These are phyloP conservation scores for Ogataea kodamae DNA, from an alignment of 805 yeast genomes.

Conservation along the genomic window DNA sequence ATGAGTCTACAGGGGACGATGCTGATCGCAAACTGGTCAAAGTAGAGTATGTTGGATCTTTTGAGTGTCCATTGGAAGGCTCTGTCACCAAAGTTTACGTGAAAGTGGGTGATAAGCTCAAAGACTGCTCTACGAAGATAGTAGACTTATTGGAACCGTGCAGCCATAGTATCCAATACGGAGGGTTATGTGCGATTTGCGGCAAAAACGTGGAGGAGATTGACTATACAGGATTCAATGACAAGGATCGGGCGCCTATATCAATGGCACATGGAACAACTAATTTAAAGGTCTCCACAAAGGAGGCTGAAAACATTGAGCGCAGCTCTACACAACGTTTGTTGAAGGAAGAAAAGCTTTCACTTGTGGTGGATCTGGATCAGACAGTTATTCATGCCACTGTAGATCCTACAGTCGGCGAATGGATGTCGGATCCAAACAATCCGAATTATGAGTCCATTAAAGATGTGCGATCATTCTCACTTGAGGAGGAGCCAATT, in stretches of 20 bases:
- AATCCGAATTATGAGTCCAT: conserved; percentile 85
- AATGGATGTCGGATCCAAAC: conserved; percentile 84
- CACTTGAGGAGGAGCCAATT: conserved; percentile 70
- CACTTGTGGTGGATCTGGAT: conserved; percentile 92
- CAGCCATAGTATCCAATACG: conserved; percentile 87
- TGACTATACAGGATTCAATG: conserved; percentile 70
- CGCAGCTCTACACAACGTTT: conserved; percentile 59
- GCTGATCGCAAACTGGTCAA: conserved; percentile 41
- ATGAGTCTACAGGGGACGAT: conserved; percentile 33
- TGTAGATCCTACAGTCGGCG: conserved; percentile 95
- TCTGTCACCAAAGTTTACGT: conserved; percentile 49
- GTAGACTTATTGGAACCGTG: conserved; percentile 75
- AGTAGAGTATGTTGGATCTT: conserved; percentile 69
- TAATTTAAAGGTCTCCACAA: conserved; percentile 75
- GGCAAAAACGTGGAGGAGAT: conserved; percentile 72
- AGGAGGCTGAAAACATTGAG: conserved; percentile 86
- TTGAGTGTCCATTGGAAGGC: conserved; percentile 84
- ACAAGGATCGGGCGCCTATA: conserved; percentile 75
- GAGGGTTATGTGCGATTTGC: conserved; percentile 91
- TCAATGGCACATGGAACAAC: conserved; percentile 87
- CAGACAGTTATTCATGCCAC: conserved; percentile 98
- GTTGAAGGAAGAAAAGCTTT: conserved; percentile 60
- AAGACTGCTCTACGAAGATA: conserved; percentile 42
- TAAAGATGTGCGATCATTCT: conserved; percentile 74
- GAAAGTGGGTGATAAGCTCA: conserved; percentile 57